phyloP scores from a whole-genome alignment of 257 asterid species.

The Plectranthus barbatus region DNA sequence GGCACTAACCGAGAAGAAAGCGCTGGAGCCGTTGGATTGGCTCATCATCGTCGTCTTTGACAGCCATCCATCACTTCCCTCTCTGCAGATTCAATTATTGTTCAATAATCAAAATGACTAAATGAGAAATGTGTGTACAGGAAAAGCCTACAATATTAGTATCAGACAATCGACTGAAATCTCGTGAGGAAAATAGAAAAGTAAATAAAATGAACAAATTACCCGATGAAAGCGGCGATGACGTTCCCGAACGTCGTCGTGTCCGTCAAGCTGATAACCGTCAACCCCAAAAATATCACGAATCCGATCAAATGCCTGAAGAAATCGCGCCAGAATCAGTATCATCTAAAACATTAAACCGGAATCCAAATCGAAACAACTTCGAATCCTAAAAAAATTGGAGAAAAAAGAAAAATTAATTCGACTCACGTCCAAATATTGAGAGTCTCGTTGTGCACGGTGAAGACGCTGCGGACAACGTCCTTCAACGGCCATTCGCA shows the following conservation, averaged over 20 bases:
- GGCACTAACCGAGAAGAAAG: conserved; percentile 44
- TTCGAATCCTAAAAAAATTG: neutral
- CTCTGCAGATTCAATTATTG: conserved; percentile 21
- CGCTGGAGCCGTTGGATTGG: conserved; percentile 45
- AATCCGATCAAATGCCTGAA: conserved; percentile 83
- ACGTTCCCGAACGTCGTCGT: conserved; percentile 38
- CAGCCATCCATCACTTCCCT: conserved; percentile 40
- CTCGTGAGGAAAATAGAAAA: neutral
- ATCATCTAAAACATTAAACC: neutral
- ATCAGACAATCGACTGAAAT: neutral
- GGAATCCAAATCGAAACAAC: neutral
- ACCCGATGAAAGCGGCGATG: conserved; percentile 39
- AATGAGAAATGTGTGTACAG: neutral
- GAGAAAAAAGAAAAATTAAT: neutral
- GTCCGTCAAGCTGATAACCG: conserved; percentile 62
- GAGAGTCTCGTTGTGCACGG: conserved; percentile 82
- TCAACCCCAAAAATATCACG: conserved; percentile 54
- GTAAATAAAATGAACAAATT: neutral
- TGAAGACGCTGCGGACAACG: conserved; percentile 65
- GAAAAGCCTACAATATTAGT: neutral
- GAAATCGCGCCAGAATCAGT: conserved; percentile 1
- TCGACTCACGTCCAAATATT: conserved; percentile 84
- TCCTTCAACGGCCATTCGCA: conserved; percentile 89
- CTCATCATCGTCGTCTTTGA: conserved; percentile 23
- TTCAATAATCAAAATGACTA: neutral